Percentiles rank a stretch among this genome's conserved stretches.
Evolutionary conservation across 257 asterid species (phyloP).

Genomic region (Echites panduratus): DNA sequence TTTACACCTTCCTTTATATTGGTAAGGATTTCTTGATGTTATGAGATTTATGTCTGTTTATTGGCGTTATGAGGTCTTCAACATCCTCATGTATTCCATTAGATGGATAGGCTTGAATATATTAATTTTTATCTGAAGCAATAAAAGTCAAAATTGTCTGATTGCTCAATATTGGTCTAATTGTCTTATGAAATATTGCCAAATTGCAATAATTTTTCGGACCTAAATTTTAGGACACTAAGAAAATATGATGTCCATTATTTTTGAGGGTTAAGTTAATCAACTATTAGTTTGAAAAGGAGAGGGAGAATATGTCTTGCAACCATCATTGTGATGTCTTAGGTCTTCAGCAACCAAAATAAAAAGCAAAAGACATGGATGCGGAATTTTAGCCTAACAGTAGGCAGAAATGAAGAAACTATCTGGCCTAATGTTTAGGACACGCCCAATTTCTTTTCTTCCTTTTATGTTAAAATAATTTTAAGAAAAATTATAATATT

Average conservation of each 20-base stretch:
- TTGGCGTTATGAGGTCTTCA: not conserved
- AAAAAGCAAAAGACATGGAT: not conserved
- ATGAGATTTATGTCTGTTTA: not conserved
- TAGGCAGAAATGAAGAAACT: not conserved
- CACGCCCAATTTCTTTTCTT: not conserved
- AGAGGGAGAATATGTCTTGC: not conserved
- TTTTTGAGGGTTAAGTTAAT: not conserved
- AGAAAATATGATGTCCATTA: not conserved
- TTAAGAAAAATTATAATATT: not conserved
- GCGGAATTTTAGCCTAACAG: not conserved
- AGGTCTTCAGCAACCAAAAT: not conserved
- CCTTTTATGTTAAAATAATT: not conserved
- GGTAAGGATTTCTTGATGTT: not conserved
- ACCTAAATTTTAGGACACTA: not conserved
- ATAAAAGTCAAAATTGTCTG: not conserved
- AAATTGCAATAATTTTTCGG: not conserved
- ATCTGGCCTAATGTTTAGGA: not conserved
- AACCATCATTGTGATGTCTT: not conserved
- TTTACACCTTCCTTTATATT: slow-evolving; percentile 2
- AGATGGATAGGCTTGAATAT: not conserved
- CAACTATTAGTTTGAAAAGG: not conserved
- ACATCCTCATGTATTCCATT: not conserved
- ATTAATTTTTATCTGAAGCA: not conserved
- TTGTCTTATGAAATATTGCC: not conserved
- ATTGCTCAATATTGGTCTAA: not conserved